Conservation (phyloP, 768 basidiomycete species). For the Xerocomellus dryophilus region DNA sequence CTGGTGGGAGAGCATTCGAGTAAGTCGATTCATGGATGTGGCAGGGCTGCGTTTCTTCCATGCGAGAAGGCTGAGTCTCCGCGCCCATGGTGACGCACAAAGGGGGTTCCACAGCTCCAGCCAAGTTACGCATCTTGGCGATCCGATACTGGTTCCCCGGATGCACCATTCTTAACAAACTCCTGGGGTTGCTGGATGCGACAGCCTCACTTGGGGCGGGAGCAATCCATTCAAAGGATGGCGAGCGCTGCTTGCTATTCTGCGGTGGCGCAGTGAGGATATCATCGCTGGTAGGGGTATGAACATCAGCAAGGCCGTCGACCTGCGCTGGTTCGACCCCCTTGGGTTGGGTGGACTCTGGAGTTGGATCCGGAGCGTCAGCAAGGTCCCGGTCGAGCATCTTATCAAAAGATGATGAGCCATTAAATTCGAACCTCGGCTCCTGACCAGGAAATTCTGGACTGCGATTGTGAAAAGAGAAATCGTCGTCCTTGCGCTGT, state of each 20-base stretch:
- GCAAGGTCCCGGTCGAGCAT: constrained; percentile 35
- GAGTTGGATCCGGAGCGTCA: constrained; percentile 24
- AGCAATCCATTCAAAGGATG: constrained; percentile 22
- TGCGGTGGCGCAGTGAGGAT: not conserved
- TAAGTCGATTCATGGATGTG: not conserved
- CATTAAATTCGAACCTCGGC: constrained; percentile 36
- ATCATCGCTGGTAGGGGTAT: constrained; percentile 1
- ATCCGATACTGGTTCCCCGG: constrained; percentile 32
- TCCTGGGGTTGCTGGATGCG: constrained; percentile 28
- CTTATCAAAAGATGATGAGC: constrained; percentile 41
- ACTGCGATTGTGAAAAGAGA: constrained; percentile 10
- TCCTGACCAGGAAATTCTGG: constrained; percentile 20
- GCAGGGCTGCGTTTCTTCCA: constrained; percentile 19
- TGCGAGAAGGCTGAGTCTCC: constrained; percentile 18
- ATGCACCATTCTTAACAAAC: constrained; percentile 34
- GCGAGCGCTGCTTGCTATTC: constrained; percentile 5
- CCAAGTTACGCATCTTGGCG: constrained; percentile 25
- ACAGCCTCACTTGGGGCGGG: constrained; percentile 14
- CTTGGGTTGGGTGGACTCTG: constrained; percentile 15
- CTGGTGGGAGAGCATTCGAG: not conserved
- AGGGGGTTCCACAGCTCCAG: constrained; percentile 18
- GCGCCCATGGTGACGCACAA: constrained; percentile 7
- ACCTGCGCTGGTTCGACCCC: constrained; percentile 7
- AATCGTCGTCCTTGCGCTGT: constrained; percentile 10
- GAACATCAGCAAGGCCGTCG: not conserved